Percentiles rank a stretch among this genome's conserved stretches.
Evolutionary conservation across 225 moss, liverwort and hornwort genomes (phyloP).

Genomic region (Takakia lepidozioides): DNA sequence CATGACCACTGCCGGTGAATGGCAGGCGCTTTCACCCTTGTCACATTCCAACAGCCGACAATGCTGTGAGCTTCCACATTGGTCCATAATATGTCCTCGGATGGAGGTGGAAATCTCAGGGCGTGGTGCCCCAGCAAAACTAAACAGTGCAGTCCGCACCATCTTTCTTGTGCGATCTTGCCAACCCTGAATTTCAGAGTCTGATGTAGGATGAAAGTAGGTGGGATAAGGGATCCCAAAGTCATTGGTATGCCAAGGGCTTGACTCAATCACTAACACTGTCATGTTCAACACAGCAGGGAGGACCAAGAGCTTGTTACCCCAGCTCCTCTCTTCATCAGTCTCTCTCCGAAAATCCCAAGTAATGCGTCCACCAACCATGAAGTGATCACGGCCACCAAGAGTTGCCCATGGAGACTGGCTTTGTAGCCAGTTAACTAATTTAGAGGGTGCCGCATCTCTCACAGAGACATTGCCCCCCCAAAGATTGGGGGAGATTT

Average conservation of each 20-base stretch:
- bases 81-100: conserved; percentile 49
- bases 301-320: conserved; percentile 69
- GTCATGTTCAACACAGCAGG: conserved; percentile 47
- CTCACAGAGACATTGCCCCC: conserved; percentile 41
- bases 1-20: conserved; percentile 52
- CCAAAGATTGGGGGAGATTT: conserved; percentile 50
- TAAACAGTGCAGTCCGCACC: conserved; percentile 42
- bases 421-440: conserved; percentile 34
- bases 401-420: conserved; percentile 49
- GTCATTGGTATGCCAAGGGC: conserved; percentile 62
- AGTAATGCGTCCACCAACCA: conserved; percentile 72
- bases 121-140: conserved; percentile 76
- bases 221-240: conserved; percentile 78
- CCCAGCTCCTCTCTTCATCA: conserved; percentile 67
- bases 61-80: conserved; percentile 35
- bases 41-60: conserved; percentile 55
- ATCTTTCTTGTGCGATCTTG: conserved; percentile 29
- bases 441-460: conserved; percentile 29
- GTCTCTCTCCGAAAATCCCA: conserved; percentile 79
- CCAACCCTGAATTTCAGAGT: conserved; percentile 38
- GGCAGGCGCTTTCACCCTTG: conserved; percentile 17
- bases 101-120: conserved; percentile 36
- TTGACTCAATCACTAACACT: conserved; percentile 63
- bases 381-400: conserved; percentile 66
- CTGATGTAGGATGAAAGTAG: conserved; percentile 70